A percentile compares a stretch with the other conserved stretches of the same genome.
phyloP scores from a whole-genome alignment of 768 basidiomycete species.

The Leccinum olivaceopallidum region DNA sequence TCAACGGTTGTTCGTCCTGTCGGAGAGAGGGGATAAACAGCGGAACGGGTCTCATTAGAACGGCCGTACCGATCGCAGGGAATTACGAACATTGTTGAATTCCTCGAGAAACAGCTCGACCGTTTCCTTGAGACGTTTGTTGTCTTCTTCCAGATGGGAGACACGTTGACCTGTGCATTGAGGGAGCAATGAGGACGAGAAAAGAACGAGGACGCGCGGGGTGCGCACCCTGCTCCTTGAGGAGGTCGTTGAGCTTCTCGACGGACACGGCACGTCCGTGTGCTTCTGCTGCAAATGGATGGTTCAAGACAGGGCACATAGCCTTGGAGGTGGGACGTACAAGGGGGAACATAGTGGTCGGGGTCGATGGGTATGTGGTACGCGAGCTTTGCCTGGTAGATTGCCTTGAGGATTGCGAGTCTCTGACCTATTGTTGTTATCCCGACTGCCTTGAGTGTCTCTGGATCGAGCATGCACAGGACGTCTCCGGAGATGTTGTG shows the following conservation, averaged over 20 bases:
- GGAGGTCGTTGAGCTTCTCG: conserved; percentile 62
- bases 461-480: conserved; percentile 80
- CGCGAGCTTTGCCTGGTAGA: conserved; percentile 86
- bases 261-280: conserved; percentile 58
- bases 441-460: conserved; percentile 83
- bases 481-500: conserved; percentile 93
- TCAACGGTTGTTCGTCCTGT: conserved; percentile 47
- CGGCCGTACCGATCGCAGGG: conserved; percentile 20
- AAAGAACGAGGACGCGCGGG: neutral
- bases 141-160: conserved; percentile 73
- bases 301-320: neutral
- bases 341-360: conserved; percentile 87
- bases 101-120: conserved; percentile 70
- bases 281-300: conserved; percentile 48
- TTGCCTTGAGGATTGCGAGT: conserved; percentile 86
- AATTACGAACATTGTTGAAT: conserved; percentile 46
- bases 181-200: conserved; percentile 5
- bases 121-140: conserved; percentile 62
- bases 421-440: conserved; percentile 91
- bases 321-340: conserved; percentile 46
- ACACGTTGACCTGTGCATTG: conserved; percentile 64
- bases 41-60: conserved; percentile 5
- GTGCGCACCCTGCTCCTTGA: conserved; percentile 72
- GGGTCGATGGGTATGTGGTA: conserved; percentile 81
- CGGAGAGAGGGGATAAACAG: conserved; percentile 14